A percentile compares a stretch with the other conserved stretches of the same genome.
These are phyloP conservation scores for Colletotrichum lini DNA, from an alignment of 2,329 filamentous ascomycete genomes.

Conservation along the genomic window DNA sequence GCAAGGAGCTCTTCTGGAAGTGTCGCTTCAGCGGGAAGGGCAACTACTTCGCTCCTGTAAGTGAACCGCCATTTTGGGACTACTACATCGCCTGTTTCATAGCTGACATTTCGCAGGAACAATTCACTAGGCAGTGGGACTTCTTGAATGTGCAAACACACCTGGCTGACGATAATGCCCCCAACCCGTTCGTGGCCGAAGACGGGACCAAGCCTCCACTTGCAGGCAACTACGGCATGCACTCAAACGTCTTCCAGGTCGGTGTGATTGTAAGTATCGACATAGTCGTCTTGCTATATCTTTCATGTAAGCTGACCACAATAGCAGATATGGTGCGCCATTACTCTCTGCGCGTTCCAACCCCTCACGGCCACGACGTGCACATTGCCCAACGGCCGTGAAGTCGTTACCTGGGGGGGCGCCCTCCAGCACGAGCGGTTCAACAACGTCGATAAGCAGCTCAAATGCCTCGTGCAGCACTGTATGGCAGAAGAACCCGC, in stretches of 20 bases:
- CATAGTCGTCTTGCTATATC: too few relatives aligned
- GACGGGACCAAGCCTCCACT: slow-evolving; percentile 27
- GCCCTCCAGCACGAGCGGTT: slow-evolving; percentile 30
- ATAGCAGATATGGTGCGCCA: slow-evolving; percentile 41
- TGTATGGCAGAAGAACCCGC: slow-evolving; percentile 48
- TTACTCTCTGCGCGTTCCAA: slow-evolving; percentile 21
- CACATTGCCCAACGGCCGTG: neutral
- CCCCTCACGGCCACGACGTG: neutral
- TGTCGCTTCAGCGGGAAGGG: slow-evolving; percentile 29
- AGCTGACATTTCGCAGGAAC: slow-evolving; percentile 40
- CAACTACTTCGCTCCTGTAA: slow-evolving; percentile 29
- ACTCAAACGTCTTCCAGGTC: slow-evolving; percentile 42
- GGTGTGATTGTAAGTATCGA: slow-evolving; percentile 38
- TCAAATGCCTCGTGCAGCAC: slow-evolving; percentile 45
- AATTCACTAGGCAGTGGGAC: slow-evolving; percentile 43
- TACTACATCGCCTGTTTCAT: too few relatives aligned
- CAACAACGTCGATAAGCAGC: slow-evolving; percentile 42
- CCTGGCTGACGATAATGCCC: slow-evolving; percentile 2
- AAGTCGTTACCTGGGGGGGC: slow-evolving; percentile 32
- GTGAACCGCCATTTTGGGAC: neutral
- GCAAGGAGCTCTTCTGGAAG: slow-evolving; percentile 35
- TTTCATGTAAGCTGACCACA: neutral
- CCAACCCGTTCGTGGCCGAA: slow-evolving; percentile 15
- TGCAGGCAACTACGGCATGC: slow-evolving; percentile 44
- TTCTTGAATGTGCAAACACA: slow-evolving; percentile 5